Conservation (phyloP, 805 yeast genomes). For the Sugiyamaella americana region DNA sequence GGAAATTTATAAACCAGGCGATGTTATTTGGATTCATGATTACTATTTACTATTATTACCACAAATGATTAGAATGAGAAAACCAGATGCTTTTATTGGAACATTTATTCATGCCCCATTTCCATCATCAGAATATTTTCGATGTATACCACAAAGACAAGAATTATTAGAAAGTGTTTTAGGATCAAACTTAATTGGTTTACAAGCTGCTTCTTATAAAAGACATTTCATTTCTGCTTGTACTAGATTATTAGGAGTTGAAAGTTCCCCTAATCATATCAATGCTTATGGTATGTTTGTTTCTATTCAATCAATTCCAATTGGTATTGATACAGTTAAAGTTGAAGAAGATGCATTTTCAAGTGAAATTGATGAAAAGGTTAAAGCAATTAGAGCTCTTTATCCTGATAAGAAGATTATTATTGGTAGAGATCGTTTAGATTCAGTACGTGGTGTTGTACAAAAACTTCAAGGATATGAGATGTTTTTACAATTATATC, state of each 20-base stretch:
- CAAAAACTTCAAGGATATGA: conserved; percentile 92
- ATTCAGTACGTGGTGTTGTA: conserved; percentile 84
- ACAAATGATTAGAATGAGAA: conserved; percentile 69
- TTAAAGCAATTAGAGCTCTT: conserved; percentile 49
- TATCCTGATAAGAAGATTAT: conserved; percentile 55
- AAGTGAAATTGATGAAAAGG: conserved; percentile 34
- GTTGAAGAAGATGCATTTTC: conserved; percentile 46
- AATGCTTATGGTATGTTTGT: conserved; percentile 73
- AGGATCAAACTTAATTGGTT: conserved; percentile 80
- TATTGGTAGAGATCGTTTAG: conserved; percentile 91
- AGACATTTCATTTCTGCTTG: conserved; percentile 90
- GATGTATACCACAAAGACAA: conserved; percentile 78
- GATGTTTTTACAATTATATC: conserved; percentile 79
- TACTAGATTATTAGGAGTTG: conserved; percentile 80
- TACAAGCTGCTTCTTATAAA: conserved; percentile 80
- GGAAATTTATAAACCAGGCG: conserved; percentile 76
- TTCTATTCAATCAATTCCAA: conserved; percentile 69
- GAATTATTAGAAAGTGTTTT: conserved; percentile 84
- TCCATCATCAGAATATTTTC: conserved; percentile 89
- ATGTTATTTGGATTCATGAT: conserved; percentile 88
- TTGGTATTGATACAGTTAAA: conserved; percentile 76
- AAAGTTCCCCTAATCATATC: conserved; percentile 41
- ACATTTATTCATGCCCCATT: conserved; percentile 86
- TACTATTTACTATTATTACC: conserved; percentile 79
- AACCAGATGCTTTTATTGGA: conserved; percentile 69